Evolutionary conservation across 805 yeast genomes (phyloP).

Genomic region (Suhomyces pyralidae): DNA sequence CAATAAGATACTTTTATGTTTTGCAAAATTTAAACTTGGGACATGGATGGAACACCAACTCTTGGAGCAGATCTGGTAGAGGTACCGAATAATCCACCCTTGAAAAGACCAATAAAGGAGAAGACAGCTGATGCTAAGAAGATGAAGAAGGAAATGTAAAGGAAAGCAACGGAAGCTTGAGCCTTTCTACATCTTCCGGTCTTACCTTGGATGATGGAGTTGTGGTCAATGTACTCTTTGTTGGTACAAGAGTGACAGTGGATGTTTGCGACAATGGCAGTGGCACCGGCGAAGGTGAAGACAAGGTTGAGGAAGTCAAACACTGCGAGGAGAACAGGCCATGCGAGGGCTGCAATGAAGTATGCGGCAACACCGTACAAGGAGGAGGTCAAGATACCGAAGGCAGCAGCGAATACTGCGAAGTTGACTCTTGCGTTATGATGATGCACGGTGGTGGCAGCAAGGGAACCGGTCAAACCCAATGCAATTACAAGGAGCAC

Average conservation of each 20-base stretch:
- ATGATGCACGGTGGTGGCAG: slow-evolving; percentile 55
- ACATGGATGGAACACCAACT: slow-evolving; percentile 86
- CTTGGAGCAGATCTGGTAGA: slow-evolving; percentile 51
- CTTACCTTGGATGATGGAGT: slow-evolving; percentile 73
- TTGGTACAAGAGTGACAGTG: slow-evolving; percentile 84
- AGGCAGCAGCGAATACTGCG: slow-evolving; percentile 82
- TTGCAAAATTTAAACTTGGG: slow-evolving; percentile 62
- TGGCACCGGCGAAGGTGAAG: slow-evolving; percentile 92
- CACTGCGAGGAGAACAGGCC: slow-evolving; percentile 74
- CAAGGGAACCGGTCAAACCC: slow-evolving; percentile 88
- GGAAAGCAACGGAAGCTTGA: slow-evolving; percentile 79
- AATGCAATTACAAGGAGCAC: slow-evolving; percentile 72
- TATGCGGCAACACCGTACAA: slow-evolving; percentile 77
- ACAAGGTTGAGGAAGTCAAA: slow-evolving; percentile 86
- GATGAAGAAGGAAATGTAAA: slow-evolving; percentile 77
- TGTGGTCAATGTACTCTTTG: slow-evolving; percentile 57
- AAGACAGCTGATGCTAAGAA: slow-evolving; percentile 65
- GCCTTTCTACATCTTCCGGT: slow-evolving; percentile 90
- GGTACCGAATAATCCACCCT: slow-evolving; percentile 45
- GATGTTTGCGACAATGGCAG: slow-evolving; percentile 89
- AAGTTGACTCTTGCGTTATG: slow-evolving; percentile 81
- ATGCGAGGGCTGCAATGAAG: slow-evolving; percentile 74
- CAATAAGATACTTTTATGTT: background rate
- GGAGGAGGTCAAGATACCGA: slow-evolving; percentile 76
- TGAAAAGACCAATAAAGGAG: slow-evolving; percentile 53